Evolutionary conservation across 129 eudicot genomes (phyloP).

Genomic region (Artemisia tridentata): DNA sequence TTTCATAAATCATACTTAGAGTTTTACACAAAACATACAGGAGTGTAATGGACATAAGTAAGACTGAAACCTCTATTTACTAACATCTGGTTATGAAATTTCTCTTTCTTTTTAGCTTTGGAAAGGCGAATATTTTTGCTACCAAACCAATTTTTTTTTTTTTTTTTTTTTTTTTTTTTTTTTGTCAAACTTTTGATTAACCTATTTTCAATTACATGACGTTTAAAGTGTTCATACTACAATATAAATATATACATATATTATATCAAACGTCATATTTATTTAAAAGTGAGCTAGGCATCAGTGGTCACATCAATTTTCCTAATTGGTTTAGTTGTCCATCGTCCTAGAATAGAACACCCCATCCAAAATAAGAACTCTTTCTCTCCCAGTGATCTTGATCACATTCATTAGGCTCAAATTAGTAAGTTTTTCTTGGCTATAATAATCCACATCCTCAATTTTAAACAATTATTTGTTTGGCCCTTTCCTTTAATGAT

Average conservation of each 20-base stretch:
- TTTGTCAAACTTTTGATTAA: background rate
- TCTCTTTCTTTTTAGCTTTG: no score
- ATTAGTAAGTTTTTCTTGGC: conserved; percentile 28
- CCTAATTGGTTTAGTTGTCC: conserved; percentile 18
- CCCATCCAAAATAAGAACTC: conserved; percentile 23
- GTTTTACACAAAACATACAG: no score
- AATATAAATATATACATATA: background rate
- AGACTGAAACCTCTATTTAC: no score
- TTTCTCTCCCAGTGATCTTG: conserved; percentile 21
- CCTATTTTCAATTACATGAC: background rate
- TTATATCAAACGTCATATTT: background rate
- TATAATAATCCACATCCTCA: conserved; percentile 17
- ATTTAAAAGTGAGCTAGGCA: background rate
- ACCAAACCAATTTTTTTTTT: no score
- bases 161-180: no score
- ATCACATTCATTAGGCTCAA: conserved; percentile 29
- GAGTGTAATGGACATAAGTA: no score
- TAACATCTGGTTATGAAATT: no score
- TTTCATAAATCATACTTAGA: no score
- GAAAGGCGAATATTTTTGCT: no score
- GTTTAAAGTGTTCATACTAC: background rate
- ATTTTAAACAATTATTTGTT: conserved; percentile 12
- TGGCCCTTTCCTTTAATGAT: conserved; percentile 21
- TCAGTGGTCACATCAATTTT: background rate
- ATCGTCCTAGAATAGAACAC: conserved; percentile 23